phyloP scores from a whole-genome alignment of 495 filamentous ascomycete species.

The Hypoxylon rickii region DNA sequence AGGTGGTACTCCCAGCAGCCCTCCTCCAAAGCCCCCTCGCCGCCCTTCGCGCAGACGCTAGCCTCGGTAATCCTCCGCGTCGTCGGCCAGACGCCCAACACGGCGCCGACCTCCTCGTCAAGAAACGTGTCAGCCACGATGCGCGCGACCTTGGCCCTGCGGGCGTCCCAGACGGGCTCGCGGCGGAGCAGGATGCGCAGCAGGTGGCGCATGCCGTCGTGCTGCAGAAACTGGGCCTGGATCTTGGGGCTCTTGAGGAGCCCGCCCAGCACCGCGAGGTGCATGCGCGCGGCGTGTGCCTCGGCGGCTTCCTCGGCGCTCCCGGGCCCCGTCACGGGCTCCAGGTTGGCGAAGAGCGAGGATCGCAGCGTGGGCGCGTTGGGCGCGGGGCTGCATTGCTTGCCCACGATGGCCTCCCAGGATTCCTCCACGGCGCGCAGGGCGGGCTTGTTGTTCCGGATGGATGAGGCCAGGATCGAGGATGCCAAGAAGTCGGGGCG shows the following conservation, averaged over 20 bases:
- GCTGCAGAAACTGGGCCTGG: slow-evolving; percentile 55
- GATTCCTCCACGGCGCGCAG: slow-evolving; percentile 50
- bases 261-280: slow-evolving; percentile 42
- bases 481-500: slow-evolving; percentile 53
- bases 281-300: slow-evolving; percentile 19
- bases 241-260: slow-evolving; percentile 50
- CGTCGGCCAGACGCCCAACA: slow-evolving; percentile 53
- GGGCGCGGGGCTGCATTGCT: slow-evolving; percentile 25
- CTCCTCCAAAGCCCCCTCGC: slow-evolving; percentile 20
- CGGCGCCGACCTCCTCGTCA: slow-evolving; percentile 61
- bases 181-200: slow-evolving; percentile 49
- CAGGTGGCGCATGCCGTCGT: slow-evolving; percentile 50
- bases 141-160: slow-evolving; percentile 50
- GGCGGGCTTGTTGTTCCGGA: slow-evolving; percentile 68
- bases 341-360: slow-evolving; percentile 39
- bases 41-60: slow-evolving; percentile 27
- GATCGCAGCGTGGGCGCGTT: slow-evolving; percentile 21
- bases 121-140: slow-evolving; percentile 64
- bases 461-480: slow-evolving; percentile 55
- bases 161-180: slow-evolving; percentile 43
- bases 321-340: slow-evolving; percentile 30
- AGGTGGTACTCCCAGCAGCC: slow-evolving; percentile 50
- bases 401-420: slow-evolving; percentile 43
- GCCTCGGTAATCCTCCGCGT: slow-evolving; percentile 26
- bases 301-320: slow-evolving; percentile 31